Evolutionary conservation across 169 alveolate genomes (phyloP).

Genomic region (Perkinsus olseni): DNA sequence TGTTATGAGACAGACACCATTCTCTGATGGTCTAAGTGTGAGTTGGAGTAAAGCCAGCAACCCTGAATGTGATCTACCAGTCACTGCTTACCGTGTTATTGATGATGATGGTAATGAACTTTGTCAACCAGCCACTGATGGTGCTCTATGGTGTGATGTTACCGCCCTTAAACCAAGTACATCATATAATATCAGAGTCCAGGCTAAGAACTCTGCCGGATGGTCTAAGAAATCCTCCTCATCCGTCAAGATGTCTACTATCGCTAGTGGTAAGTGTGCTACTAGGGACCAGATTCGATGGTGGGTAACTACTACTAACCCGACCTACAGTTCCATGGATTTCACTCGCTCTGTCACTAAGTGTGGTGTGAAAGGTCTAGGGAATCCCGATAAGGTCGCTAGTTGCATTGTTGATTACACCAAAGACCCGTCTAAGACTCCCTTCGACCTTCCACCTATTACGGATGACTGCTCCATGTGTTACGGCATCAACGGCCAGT

Average conservation of each 20-base stretch:
- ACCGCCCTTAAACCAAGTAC: too few species aligned
- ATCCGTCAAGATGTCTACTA: background rate
- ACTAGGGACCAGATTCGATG: background rate
- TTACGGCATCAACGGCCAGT: background rate
- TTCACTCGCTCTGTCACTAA: background rate
- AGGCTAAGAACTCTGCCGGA: too few species aligned
- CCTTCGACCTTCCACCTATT: background rate
- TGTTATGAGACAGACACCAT: too few species aligned
- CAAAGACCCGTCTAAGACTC: background rate
- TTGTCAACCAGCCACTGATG: too few species aligned
- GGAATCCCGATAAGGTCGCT: background rate
- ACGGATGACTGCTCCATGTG: background rate
- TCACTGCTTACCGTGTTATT: too few species aligned
- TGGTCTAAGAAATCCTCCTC: too few species aligned
- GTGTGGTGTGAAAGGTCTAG: background rate
- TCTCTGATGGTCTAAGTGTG: too few species aligned
- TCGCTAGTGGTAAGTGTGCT: background rate
- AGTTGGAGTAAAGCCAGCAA: too few species aligned
- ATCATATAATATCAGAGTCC: too few species aligned
- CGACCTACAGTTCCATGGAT: background rate
- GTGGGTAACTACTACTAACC: background rate
- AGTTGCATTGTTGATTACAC: background rate
- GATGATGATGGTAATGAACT: too few species aligned
- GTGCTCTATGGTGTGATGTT: too few species aligned
- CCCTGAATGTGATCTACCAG: too few species aligned